Evolutionary conservation across 148 eudicot species (phyloP).

Genomic region (Dianthus caryophyllus): DNA sequence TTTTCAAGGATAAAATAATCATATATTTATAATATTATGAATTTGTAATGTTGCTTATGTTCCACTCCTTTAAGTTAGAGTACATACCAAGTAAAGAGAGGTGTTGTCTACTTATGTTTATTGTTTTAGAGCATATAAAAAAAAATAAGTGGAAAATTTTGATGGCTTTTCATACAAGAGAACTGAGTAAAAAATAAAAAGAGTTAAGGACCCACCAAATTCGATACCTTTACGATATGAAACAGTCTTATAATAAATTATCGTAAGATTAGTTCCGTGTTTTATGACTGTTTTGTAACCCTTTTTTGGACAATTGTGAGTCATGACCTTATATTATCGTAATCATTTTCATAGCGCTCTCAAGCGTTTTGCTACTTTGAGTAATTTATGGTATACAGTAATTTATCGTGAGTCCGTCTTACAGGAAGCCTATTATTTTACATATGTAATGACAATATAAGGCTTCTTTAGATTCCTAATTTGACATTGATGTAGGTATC

Average conservation of each 20-base stretch:
- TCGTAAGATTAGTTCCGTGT: no score
- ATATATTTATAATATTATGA: neutral
- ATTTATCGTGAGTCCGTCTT: no score
- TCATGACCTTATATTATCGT: no score
- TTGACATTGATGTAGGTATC: slow-evolving; percentile 23
- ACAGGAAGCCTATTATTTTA: no score
- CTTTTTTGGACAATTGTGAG: no score
- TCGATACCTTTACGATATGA: no score
- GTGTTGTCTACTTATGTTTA: neutral
- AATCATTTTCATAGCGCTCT: no score
- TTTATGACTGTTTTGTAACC: no score
- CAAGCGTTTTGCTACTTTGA: no score
- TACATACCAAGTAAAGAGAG: slow-evolving; percentile 31
- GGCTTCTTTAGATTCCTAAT: slow-evolving; percentile 17
- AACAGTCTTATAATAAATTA: no score
- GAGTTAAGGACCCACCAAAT: slow-evolving; percentile 23
- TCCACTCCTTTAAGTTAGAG: slow-evolving; percentile 36
- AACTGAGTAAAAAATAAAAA: slow-evolving; percentile 22
- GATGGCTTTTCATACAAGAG: slow-evolving; percentile 36
- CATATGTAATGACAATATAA: neutral
- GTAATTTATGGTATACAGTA: no score
- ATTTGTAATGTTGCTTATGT: slow-evolving; percentile 33
- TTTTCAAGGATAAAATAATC: slow-evolving; percentile 15
- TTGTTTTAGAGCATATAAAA: slow-evolving; percentile 15
- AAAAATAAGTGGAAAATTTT: slow-evolving; percentile 6